Evolutionary conservation across 164 flowering plant species (phyloP).

Genomic region (Protea cynaroides): DNA sequence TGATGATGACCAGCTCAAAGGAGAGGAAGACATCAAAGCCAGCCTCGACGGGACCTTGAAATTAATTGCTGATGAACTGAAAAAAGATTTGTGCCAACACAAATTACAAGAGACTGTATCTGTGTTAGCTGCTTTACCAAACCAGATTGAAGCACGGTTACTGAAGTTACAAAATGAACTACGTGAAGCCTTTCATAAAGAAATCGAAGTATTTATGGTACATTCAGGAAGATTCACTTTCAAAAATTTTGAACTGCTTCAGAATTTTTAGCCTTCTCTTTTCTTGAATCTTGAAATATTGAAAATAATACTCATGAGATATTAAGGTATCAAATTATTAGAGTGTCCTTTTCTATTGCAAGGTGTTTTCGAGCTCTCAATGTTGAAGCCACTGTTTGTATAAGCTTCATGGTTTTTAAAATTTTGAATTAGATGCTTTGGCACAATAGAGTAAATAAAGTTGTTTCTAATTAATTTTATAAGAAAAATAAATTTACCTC

Average conservation of each 20-base stretch:
- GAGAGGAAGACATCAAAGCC: constrained; percentile 62
- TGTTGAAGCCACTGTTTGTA: neutral
- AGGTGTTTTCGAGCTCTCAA: neutral
- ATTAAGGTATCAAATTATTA: neutral
- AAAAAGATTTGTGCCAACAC: constrained; percentile 29
- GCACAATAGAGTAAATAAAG: neutral
- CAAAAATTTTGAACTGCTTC: too few relatives aligned
- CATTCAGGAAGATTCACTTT: too few relatives aligned
- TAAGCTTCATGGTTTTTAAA: neutral
- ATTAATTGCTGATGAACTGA: constrained; percentile 45
- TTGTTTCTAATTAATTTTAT: neutral
- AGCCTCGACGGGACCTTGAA: constrained; percentile 48
- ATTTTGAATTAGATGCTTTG: neutral
- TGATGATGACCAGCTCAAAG: constrained; percentile 47
- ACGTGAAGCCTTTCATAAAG: constrained; percentile 32
- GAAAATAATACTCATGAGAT: neutral
- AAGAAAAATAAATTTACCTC: neutral
- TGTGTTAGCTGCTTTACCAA: constrained; percentile 44
- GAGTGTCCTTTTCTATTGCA: neutral
- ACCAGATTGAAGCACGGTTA: constrained; percentile 36
- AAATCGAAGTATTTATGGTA: constrained; percentile 44
- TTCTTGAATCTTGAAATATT: neutral
- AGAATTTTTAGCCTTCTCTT: neutral
- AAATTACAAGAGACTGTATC: constrained; percentile 38
- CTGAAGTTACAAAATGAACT: constrained; percentile 43